phyloP scores from a whole-genome alignment of 208 protist species.

The Leishmania tarentolae region DNA sequence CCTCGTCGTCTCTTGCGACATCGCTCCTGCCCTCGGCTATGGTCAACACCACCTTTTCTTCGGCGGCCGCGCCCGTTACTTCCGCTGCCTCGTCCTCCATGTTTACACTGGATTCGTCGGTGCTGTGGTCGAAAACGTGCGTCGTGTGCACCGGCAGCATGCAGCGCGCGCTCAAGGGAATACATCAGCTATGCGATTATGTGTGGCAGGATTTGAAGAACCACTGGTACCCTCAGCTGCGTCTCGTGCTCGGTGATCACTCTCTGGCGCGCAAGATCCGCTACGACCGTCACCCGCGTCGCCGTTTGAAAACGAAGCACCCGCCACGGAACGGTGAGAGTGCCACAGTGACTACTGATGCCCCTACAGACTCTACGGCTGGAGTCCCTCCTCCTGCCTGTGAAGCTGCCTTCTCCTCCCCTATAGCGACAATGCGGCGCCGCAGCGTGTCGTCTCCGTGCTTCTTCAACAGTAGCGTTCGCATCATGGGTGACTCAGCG shows the following conservation, averaged over 20 bases:
- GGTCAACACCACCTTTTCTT: conserved; percentile 4
- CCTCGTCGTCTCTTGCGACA: conserved; percentile 8
- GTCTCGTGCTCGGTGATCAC: conserved; percentile 34
- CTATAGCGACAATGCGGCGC: neutral
- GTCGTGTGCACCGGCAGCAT: conserved; percentile 10
- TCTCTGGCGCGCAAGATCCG: conserved; percentile 8
- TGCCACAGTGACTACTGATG: neutral
- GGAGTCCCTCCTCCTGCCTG: neutral
- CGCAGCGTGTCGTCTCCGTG: conserved; percentile 24
- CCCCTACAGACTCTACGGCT: neutral
- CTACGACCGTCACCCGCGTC: neutral
- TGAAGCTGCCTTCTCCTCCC: neutral
- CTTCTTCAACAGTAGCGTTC: conserved; percentile 1
- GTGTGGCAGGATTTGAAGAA: conserved; percentile 30
- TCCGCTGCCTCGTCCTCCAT: neutral
- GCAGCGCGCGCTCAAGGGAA: conserved; percentile 11
- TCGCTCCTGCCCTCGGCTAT: neutral
- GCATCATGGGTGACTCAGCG: neutral
- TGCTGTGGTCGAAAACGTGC: conserved; percentile 16
- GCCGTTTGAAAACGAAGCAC: neutral
- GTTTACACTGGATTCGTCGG: neutral
- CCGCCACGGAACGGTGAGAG: neutral
- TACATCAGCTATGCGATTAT: conserved; percentile 19
- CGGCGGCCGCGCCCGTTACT: neutral
- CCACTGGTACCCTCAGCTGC: conserved; percentile 44